A percentile compares a stretch with the other conserved stretches of the same genome.
These are phyloP conservation scores for Phyllosticta citribraziliensis DNA, from an alignment of 2,329 filamentous ascomycete species.

Conservation along the genomic window DNA sequence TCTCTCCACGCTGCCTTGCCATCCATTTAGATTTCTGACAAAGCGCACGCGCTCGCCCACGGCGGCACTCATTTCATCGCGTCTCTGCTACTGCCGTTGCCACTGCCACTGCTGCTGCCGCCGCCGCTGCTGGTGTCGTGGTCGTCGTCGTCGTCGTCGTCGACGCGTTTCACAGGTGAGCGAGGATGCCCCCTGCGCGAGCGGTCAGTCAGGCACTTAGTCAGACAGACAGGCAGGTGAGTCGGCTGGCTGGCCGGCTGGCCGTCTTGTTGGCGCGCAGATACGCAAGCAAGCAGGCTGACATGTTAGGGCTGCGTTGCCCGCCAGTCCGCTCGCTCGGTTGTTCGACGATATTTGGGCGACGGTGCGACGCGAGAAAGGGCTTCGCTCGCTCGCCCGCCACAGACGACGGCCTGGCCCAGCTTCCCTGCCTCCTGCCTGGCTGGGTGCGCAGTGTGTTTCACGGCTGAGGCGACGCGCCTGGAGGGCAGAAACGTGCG, in stretches of 20 bases:
- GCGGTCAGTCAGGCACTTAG: too few species aligned
- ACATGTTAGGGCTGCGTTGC: too few species aligned
- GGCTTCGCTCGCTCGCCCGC: not conserved
- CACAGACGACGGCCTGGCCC: too few species aligned
- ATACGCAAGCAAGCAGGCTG: too few species aligned
- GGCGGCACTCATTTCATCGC: not conserved
- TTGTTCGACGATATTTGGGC: not conserved
- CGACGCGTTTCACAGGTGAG: not conserved
- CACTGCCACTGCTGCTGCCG: too few species aligned
- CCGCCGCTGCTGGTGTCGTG: not conserved
- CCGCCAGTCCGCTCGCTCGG: not conserved
- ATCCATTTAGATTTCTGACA: not conserved
- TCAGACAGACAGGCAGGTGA: too few species aligned
- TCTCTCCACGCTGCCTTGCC: too few species aligned
- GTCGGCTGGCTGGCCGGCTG: not conserved
- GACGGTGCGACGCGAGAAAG: not conserved
- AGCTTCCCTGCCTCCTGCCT: too few species aligned
- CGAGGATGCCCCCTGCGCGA: not conserved
- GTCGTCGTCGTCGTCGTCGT: not conserved
- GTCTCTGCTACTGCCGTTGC: not conserved
- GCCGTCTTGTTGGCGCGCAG: not conserved
- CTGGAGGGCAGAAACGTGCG: constrained; percentile 8
- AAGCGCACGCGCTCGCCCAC: not conserved
- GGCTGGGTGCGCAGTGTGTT: constrained; percentile 7
- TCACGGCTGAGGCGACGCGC: constrained; percentile 10